A percentile compares a stretch with the other conserved stretches of the same genome.
Conservation (phyloP, 2,329 filamentous ascomycete genomes). For the Anthostomella pinea region DNA sequence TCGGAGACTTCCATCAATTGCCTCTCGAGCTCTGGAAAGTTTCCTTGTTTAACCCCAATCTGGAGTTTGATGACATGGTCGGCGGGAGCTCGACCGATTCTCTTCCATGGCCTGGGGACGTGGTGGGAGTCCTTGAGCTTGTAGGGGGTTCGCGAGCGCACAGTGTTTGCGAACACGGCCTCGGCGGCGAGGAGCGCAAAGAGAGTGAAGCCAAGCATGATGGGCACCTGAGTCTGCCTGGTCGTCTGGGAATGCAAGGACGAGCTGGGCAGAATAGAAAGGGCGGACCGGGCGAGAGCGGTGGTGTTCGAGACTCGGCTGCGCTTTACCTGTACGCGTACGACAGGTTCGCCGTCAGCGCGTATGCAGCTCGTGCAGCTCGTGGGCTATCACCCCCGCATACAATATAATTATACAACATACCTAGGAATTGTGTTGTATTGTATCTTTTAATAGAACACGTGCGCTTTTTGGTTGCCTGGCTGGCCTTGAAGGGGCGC, state of each 20-base stretch:
- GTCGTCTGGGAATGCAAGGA: slow-evolving; percentile 6
- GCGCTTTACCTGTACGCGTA: too few species aligned
- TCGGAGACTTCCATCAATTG: slow-evolving; percentile 52
- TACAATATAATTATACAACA: too few species aligned
- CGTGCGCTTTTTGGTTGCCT: too few species aligned
- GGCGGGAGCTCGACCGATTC: slow-evolving; percentile 43
- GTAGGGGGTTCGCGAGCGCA: slow-evolving; percentile 26
- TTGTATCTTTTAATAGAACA: too few species aligned
- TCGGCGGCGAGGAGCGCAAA: slow-evolving; percentile 26
- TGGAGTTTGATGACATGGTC: slow-evolving; percentile 50
- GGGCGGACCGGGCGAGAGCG: too few species aligned
- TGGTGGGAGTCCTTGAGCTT: slow-evolving; percentile 53
- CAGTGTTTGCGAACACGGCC: slow-evolving; percentile 22
- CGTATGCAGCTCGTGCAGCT: too few species aligned
- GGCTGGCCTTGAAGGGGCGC: too few species aligned
- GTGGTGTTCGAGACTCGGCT: too few species aligned
- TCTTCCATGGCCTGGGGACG: slow-evolving; percentile 50
- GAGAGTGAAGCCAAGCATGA: slow-evolving; percentile 25
- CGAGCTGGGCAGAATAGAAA: slow-evolving; percentile 6
- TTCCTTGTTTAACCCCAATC: slow-evolving; percentile 57
- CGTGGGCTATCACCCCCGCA: too few species aligned
- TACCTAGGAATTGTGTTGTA: too few species aligned
- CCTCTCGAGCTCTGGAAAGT: slow-evolving; percentile 52
- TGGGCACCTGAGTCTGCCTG: slow-evolving; percentile 9
- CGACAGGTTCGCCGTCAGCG: too few species aligned